Conservation (phyloP, 345 rosid genomes). For the Eucalyptus paniculata region DNA sequence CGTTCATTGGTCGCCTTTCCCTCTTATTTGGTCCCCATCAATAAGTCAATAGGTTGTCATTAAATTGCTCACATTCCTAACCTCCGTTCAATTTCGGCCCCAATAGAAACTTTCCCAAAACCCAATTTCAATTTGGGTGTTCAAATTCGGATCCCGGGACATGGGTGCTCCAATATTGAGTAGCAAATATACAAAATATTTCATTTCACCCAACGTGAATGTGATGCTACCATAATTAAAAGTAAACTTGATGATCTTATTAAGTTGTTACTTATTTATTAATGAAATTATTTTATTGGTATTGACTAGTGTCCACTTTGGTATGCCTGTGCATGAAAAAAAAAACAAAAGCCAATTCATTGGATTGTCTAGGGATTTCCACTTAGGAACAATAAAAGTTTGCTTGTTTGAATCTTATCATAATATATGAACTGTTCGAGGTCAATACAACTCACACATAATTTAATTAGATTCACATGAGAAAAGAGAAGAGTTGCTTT, state of each 20-base stretch:
- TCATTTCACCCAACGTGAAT: too few relatives aligned
- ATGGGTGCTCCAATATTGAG: too few relatives aligned
- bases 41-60: background rate
- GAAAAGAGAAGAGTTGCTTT: background rate
- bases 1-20: accelerated
- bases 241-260: too few relatives aligned
- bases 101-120: background rate
- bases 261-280: accelerated
- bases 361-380: accelerated
- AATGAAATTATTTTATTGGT: accelerated
- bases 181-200: too few relatives aligned
- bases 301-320: too few relatives aligned
- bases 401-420: accelerated
- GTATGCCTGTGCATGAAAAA: too few relatives aligned
- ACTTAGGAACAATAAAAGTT: too few relatives aligned
- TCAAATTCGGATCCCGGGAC: background rate
- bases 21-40: background rate
- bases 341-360: accelerated
- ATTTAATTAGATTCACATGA: background rate
- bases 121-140: background rate
- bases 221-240: too few relatives aligned
- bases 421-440: accelerated
- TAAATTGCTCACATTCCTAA: background rate
- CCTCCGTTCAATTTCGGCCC: background rate
- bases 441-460: background rate